Conservation (phyloP, 768 basidiomycete genomes). For the Porphyrellus cyaneotinctus region DNA sequence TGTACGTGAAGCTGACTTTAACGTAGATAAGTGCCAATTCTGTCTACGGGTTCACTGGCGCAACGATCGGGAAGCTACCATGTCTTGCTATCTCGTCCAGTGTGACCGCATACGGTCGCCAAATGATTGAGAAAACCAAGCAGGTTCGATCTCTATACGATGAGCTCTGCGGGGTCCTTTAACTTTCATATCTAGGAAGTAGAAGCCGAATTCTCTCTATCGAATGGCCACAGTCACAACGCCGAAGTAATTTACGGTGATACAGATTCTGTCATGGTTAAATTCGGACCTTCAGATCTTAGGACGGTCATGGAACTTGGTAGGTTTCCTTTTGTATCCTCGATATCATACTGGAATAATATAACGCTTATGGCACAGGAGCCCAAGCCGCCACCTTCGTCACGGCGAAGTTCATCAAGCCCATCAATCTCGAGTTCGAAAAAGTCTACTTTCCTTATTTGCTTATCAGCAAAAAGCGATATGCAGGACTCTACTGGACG, state of each 20-base stretch:
- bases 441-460: constrained; percentile 99
- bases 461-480: constrained; percentile 97
- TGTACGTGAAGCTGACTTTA: neutral
- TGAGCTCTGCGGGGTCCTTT: neutral
- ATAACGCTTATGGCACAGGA: constrained; percentile 43
- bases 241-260: constrained; percentile 98
- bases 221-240: constrained; percentile 81
- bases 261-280: constrained; percentile 99
- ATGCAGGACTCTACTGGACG: constrained; percentile 98
- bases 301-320: constrained; percentile 87
- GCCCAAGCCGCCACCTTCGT: constrained; percentile 91
- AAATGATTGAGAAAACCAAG: constrained; percentile 99
- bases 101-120: constrained; percentile 92
- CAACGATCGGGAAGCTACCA: constrained; percentile 93
- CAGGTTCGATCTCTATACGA: constrained; percentile 42
- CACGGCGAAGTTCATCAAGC: constrained; percentile 85
- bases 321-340: constrained; percentile 31
- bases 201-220: constrained; percentile 78
- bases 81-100: constrained; percentile 96
- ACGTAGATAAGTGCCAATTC: constrained; percentile 96
- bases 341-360: neutral
- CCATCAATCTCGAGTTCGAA: constrained; percentile 98
- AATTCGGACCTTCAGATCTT: constrained; percentile 88
- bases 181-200: constrained; percentile 54
- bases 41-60: constrained; percentile 98